Evolutionary conservation across 352 stramenopile genomes (phyloP).

Genomic region (Phytophthora ramorum): DNA sequence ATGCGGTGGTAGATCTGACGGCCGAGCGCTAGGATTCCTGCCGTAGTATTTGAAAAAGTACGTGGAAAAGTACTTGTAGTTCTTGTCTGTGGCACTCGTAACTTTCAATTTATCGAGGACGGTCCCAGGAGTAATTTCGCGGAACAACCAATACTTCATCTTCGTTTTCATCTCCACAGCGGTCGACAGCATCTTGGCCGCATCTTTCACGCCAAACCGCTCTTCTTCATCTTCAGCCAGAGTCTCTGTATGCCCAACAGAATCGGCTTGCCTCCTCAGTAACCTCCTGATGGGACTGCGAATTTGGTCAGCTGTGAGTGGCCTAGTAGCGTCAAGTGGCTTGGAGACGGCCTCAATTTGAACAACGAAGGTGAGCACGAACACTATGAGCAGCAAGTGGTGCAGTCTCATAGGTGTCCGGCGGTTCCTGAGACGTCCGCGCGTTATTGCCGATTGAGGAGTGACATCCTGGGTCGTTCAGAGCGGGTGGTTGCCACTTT

Average conservation of each 20-base stretch:
- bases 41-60: slow-evolving; percentile 32
- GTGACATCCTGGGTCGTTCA: slow-evolving; percentile 8
- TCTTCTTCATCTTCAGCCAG: slow-evolving; percentile 1
- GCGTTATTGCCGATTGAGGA: background rate
- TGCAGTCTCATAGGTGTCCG: background rate
- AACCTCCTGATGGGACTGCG: background rate
- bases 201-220: slow-evolving; percentile 3
- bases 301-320: background rate
- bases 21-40: slow-evolving; percentile 16
- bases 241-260: too few species aligned
- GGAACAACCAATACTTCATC: slow-evolving; percentile 19
- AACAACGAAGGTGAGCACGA: background rate
- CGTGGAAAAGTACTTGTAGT: slow-evolving; percentile 33
- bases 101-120: slow-evolving; percentile 23
- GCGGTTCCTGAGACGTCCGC: background rate
- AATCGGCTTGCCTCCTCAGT: background rate
- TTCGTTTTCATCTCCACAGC: slow-evolving; percentile 15
- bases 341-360: background rate
- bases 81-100: slow-evolving; percentile 6
- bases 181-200: background rate
- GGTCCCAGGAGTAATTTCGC: slow-evolving; percentile 8
- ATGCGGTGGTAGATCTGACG: slow-evolving; percentile 1
- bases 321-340: background rate
- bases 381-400: background rate
- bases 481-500: slow-evolving; percentile 4